Conservation (phyloP, 2,329 filamentous ascomycete species). For the Botrytis aclada region DNA sequence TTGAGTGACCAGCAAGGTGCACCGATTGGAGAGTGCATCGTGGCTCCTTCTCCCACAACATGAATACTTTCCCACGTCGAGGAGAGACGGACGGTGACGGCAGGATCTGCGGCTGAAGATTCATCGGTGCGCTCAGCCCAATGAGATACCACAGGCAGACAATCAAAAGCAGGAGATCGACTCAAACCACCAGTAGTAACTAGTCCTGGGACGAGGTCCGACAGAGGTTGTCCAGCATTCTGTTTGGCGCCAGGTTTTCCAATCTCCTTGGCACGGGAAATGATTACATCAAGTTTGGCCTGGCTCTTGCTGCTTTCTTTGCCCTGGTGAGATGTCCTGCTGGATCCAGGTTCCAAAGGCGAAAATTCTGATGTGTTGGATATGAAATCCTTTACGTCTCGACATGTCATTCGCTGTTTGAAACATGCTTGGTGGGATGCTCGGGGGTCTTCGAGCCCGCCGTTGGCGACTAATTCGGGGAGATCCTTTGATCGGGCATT, state of each 20-base stretch:
- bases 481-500: neutral
- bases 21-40: slow-evolving; percentile 1
- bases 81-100: neutral
- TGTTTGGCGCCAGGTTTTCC: neutral
- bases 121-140: slow-evolving; percentile 6
- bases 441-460: slow-evolving; percentile 7
- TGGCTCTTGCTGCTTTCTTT: neutral
- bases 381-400: neutral
- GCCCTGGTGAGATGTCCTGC: neutral
- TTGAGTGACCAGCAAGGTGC: neutral
- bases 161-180: slow-evolving; percentile 12
- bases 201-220: neutral
- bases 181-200: neutral
- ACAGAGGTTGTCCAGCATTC: neutral
- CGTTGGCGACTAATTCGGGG: neutral
- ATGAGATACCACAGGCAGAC: slow-evolving; percentile 5
- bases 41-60: slow-evolving; percentile 2
- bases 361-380: neutral
- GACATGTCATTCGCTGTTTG: neutral
- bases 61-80: neutral
- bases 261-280: neutral
- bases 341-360: neutral
- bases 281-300: neutral
- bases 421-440: neutral
- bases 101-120: neutral